These are phyloP conservation scores for Tuber magnatum DNA, from an alignment of 495 filamentous ascomycete species.

Conservation along the genomic window DNA sequence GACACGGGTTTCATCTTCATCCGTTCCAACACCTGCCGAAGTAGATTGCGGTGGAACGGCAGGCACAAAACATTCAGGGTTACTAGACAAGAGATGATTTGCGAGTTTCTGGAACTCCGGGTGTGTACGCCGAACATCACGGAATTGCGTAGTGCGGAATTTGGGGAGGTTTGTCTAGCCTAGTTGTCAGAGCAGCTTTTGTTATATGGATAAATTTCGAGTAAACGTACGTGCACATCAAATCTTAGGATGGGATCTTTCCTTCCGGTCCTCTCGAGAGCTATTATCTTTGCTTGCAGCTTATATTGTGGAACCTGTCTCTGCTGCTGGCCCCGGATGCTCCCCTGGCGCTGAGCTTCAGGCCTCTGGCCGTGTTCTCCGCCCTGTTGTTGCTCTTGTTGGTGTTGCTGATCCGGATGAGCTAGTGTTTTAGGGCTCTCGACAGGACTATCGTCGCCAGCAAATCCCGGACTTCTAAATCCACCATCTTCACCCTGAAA, in stretches of 20 bases:
- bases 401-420: slow-evolving; percentile 11
- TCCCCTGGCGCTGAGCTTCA: neutral
- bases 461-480: slow-evolving; percentile 20
- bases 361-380: neutral
- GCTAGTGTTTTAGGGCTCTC: slow-evolving; percentile 14
- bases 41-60: slow-evolving; percentile 85
- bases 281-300: slow-evolving; percentile 88
- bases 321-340: slow-evolving; percentile 12
- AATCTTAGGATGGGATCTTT: slow-evolving; percentile 94
- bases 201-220: slow-evolving; percentile 1
- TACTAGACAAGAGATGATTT: slow-evolving; percentile 88
- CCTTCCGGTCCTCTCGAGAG: slow-evolving; percentile 80
- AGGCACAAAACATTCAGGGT: slow-evolving; percentile 96
- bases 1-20: slow-evolving; percentile 87
- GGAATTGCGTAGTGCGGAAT: slow-evolving; percentile 95
- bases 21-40: slow-evolving; percentile 88
- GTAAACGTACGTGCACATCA: slow-evolving; percentile 78
- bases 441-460: slow-evolving; percentile 6
- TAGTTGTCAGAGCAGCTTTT: slow-evolving; percentile 12
- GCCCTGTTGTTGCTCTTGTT: slow-evolving; percentile 15
- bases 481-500: slow-evolving; percentile 17
- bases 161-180: slow-evolving; percentile 89
- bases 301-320: slow-evolving; percentile 58
- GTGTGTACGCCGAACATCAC: slow-evolving; percentile 90
- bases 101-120: slow-evolving; percentile 92